Evolutionary conservation across 2,329 filamentous ascomycete species (phyloP), one percentile per base, ranked within the genome.

Genomic region (Ophiostoma angusticollis): DNA sequence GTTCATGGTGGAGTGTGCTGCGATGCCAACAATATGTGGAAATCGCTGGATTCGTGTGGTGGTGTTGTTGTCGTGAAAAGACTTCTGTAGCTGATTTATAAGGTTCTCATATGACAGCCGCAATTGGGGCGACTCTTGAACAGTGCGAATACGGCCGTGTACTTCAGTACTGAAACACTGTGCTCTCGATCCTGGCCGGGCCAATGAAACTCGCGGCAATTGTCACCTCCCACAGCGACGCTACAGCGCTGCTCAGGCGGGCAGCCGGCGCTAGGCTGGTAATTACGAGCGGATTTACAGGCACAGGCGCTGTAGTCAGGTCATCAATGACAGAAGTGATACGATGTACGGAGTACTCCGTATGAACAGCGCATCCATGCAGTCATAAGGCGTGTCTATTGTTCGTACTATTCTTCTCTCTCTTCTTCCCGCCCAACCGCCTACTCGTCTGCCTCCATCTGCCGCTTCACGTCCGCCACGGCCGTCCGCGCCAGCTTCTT

Each of bases 401-500:
- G n/a, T n/a, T n/a, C n/a, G n/a, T n/a, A n/a, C n/a, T n/a, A n/a
- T n/a, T n/a, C n/a, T n/a, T n/a, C n/a, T n/a, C n/a, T n/a, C n/a
- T n/a, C n/a, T 24, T 24, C 6, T 24, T 24, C 23, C 23, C 23
- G n/a, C n/a, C n/a, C n/a, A n/a, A n/a, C n/a, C n/a, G n/a, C n/a
- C n/a, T 24, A 35, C 23, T 38, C 34, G 21, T 34, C 23, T 16
- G 24, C 37, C 21, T 37, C 40, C 30, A 48, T 31, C 9, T 29
- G 27, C 14, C 23, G 34, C 38, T 37, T 43, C 13, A 72, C 70
- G 52, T 76, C 72, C 9, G 51, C 63, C 13, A 96, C 87, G 0
- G 78, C 84, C 29, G 78, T 73, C 52, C 87, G 71, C 3, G 84
- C 83, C 59, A 89, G 79, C 62, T 81, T 85, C 70, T 98, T 98